phyloP scores from a whole-genome alignment of 169 alveolate species.

The Toxoplasma gondii region DNA sequence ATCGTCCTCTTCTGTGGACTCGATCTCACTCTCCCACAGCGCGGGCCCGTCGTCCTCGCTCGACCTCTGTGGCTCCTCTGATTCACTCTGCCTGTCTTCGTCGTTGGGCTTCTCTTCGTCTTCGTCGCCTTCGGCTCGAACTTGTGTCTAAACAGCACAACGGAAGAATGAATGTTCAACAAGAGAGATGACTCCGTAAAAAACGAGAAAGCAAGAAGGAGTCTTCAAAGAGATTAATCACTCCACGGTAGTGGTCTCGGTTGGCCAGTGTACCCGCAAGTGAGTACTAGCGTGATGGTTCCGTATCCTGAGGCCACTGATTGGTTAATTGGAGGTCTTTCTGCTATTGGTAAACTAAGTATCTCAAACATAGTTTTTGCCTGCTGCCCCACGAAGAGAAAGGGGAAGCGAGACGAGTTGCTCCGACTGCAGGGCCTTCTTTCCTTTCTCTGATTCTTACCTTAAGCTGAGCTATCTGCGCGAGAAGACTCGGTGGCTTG shows the following conservation, averaged over 20 bases:
- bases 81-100: neutral
- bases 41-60: slow-evolving; percentile 5
- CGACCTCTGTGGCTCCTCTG: neutral
- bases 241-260: neutral
- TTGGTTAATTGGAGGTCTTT: too few relatives aligned
- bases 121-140: slow-evolving; percentile 9
- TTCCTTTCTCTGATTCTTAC: neutral
- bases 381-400: neutral
- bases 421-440: neutral
- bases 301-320: neutral
- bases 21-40: slow-evolving; percentile 24
- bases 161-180: neutral
- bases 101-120: neutral
- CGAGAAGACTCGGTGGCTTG: slow-evolving; percentile 36
- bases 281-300: neutral
- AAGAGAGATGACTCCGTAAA: neutral
- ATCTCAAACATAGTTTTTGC: neutral
- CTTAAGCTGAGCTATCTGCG: slow-evolving; percentile 57
- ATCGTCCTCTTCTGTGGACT: neutral
- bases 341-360: neutral
- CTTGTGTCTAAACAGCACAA: neutral
- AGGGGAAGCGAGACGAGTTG: neutral
- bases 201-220: too few relatives aligned
- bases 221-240: neutral
- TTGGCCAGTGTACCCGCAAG: neutral